These are phyloP conservation scores for Emergomyces orientalis DNA, from an alignment of 2,329 filamentous ascomycete species.

Conservation along the genomic window DNA sequence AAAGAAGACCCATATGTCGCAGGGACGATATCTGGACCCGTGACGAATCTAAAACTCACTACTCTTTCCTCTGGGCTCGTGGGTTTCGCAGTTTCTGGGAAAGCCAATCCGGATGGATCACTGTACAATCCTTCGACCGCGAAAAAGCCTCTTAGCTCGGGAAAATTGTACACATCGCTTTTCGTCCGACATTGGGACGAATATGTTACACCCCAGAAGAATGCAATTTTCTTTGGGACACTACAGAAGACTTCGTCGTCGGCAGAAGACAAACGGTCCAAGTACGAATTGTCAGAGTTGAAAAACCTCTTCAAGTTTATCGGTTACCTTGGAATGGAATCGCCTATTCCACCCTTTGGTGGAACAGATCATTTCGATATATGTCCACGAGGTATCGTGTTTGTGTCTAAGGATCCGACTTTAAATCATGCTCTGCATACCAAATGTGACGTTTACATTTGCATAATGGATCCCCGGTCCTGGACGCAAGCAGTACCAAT, in stretches of 20 bases:
- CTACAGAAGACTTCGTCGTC: slow-evolving; percentile 34
- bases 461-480: slow-evolving; percentile 35
- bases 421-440: slow-evolving; percentile 41
- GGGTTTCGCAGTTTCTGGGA: slow-evolving; percentile 40
- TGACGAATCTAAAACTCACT: slow-evolving; percentile 40
- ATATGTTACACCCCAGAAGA: slow-evolving; percentile 41
- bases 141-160: slow-evolving; percentile 38
- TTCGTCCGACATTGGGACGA: slow-evolving; percentile 48
- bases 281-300: slow-evolving; percentile 33
- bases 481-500: slow-evolving; percentile 32
- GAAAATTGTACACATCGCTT: slow-evolving; percentile 42
- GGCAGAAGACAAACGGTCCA: slow-evolving; percentile 9
- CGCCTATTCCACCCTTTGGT: slow-evolving; percentile 41
- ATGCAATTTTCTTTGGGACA: slow-evolving; percentile 42
- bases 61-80: slow-evolving; percentile 34
- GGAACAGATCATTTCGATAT: slow-evolving; percentile 41
- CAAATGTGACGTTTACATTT: slow-evolving; percentile 34
- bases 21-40: slow-evolving; percentile 37
- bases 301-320: slow-evolving; percentile 37
- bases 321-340: slow-evolving; percentile 34
- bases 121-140: slow-evolving; percentile 43
- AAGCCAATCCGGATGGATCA: slow-evolving; percentile 40
- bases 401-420: slow-evolving; percentile 39
- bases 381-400: slow-evolving; percentile 36
- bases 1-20: slow-evolving; percentile 33